Evolutionary conservation across 768 basidiomycete species (phyloP), one percentile per base, ranked within the genome.

Genomic region (Leccinum pellstonianum): DNA sequence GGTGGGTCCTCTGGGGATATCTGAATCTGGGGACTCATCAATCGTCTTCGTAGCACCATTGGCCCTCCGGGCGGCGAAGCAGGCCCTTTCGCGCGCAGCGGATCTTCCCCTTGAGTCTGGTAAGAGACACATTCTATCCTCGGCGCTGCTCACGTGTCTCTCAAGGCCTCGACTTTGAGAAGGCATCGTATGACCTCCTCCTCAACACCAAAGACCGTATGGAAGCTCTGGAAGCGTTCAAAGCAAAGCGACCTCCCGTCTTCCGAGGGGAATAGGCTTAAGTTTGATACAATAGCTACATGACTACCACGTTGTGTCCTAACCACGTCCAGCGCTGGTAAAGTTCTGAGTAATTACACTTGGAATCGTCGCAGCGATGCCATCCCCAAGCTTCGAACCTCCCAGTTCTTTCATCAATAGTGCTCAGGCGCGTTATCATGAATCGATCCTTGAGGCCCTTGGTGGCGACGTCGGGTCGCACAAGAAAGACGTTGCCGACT

Each of bases 141-240:
- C 14, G 38, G 48, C 14, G 17, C 48, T 6, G 12, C 63, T 67
- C 47, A 58, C 33, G 6, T 5, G 3, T 46, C 52, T 33, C 38
- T 14, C 62, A 85, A 86, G 93, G 92, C n/a, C 81, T 98, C n/a
- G 92, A 95, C 71, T 91, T 95, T 62, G 95, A 97, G 73, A 81
- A 90, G 37, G 86, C 86, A 5, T 85, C 90, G 12, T 98, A 98
- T 61, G 90, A 96, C 64, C 81, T 83, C 3, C 79, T 98, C 19
- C 77, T 97, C 21, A 79, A 80, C 35, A 87, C 81, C 7, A 80
- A 84, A 62, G 95, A 98, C 71, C 83, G 95, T 19, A 64, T 81
- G 6, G 95, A 98, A 74, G 95, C 94, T 4, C 77, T 97, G 41
- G 75, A 84, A 55, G 95, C 95, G 14, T 97, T 96, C 77, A 86